Conservation (phyloP, 257 asterid species). For the Nicotiana noctiflora region DNA sequence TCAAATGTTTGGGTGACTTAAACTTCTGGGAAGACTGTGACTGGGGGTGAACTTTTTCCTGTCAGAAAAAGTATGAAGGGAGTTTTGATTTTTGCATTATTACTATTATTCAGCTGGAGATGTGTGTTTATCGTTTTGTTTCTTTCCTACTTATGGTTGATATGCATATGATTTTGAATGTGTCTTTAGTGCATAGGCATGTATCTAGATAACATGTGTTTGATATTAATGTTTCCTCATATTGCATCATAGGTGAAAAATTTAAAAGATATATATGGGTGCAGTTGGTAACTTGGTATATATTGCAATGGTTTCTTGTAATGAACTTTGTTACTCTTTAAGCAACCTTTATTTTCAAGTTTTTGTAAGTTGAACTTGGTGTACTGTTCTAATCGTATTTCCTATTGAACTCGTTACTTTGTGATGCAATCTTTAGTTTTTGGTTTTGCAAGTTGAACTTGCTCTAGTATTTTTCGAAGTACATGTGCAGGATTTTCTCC, state of each 20-base stretch:
- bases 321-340: not conserved
- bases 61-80: not conserved
- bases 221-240: slow-evolving; percentile 2
- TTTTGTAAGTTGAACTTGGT: not conserved
- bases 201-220: not conserved
- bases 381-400: not conserved
- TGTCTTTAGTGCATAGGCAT: not conserved
- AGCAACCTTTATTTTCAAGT: not conserved
- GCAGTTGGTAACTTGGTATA: not conserved
- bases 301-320: not conserved
- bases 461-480: not conserved
- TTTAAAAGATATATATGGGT: not conserved
- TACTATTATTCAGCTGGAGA: not conserved
- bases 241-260: not conserved
- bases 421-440: not conserved
- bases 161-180: not conserved
- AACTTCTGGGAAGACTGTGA: not conserved
- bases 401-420: not conserved
- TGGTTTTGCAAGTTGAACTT: not conserved
- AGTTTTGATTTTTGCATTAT: not conserved
- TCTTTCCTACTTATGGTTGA: not conserved
- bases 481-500: not conserved
- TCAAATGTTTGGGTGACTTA: not conserved
- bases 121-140: not conserved
- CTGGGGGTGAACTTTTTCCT: not conserved